These are phyloP conservation scores for Xylariaceae sp. DNA, from an alignment of 2,329 filamentous ascomycete genomes.

Conservation along the genomic window DNA sequence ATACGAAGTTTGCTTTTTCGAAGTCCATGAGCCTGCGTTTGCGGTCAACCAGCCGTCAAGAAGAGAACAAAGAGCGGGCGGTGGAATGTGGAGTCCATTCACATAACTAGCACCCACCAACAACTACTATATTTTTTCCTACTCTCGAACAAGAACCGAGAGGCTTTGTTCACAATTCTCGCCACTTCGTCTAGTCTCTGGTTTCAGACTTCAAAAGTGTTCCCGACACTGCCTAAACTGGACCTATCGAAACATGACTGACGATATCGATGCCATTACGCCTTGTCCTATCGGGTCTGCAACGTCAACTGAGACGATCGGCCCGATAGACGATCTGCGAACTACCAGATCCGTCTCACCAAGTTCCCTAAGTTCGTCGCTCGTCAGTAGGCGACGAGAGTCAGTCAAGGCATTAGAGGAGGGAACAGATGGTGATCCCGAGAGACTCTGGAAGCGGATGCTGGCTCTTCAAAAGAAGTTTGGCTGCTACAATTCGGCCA, in stretches of 20 bases:
- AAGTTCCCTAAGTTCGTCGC: conserved; percentile 33
- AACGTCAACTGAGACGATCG: not conserved
- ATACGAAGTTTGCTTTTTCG: not conserved
- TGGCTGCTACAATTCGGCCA: conserved; percentile 57
- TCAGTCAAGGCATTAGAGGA: conserved; percentile 43
- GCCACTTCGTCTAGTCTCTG: not conserved
- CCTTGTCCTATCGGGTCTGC: conserved; percentile 38
- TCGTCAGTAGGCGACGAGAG: conserved; percentile 32
- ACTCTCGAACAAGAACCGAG: not conserved
- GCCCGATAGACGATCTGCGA: conserved; percentile 26
- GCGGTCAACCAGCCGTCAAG: not conserved
- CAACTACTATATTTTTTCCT: too few relatives aligned
- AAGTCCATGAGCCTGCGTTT: too few relatives aligned
- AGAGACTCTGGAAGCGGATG: conserved; percentile 56
- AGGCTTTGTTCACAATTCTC: not conserved
- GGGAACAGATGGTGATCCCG: conserved; percentile 48
- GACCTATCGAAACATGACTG: conserved; percentile 19
- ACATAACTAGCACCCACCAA: too few relatives aligned
- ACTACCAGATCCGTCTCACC: conserved; percentile 37
- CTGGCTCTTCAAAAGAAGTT: conserved; percentile 54
- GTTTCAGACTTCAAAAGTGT: not conserved
- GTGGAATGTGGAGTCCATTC: too few relatives aligned
- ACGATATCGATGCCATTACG: conserved; percentile 46
- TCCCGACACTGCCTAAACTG: not conserved
- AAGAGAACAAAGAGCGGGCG: too few relatives aligned